Percentiles rank a stretch among this genome's conserved stretches.
phyloP scores from a whole-genome alignment of 345 rosid species.

The Corymbia maculata region DNA sequence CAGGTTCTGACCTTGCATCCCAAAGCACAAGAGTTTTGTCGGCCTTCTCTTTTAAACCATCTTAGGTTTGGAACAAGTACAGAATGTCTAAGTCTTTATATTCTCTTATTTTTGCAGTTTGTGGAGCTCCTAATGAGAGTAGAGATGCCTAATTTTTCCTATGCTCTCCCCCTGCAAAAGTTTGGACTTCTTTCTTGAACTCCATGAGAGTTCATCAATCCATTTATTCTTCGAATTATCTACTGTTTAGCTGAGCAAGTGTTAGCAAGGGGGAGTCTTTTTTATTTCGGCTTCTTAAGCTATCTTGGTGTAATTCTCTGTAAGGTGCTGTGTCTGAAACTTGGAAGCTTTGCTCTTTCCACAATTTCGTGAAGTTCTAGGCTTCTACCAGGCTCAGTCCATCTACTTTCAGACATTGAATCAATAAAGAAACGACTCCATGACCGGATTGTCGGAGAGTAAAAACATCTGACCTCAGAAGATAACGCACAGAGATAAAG shows the following conservation, averaged over 20 bases:
- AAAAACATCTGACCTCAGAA: not conserved
- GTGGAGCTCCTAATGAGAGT: not conserved
- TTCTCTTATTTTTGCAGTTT: not conserved
- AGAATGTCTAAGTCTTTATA: not conserved
- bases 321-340: not conserved
- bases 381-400: not conserved
- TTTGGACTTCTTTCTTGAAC: not conserved
- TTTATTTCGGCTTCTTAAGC: not conserved
- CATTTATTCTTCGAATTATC: not conserved
- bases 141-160: not conserved
- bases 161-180: not conserved
- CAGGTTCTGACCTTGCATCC: not conserved
- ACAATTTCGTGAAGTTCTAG: not conserved
- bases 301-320: not conserved
- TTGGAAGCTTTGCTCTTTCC: not conserved
- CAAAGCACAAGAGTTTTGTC: not conserved
- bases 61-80: not conserved
- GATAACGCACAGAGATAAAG: not conserved
- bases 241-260: not conserved
- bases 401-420: not conserved
- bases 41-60: not conserved
- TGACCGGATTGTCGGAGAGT: not conserved
- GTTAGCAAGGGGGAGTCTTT: not conserved
- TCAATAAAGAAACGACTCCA: not conserved
- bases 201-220: not conserved